Base-by-base conservation (phyloP, 2,329 filamentous ascomycete species). In the Metarhizium guizhouense region DNA sequence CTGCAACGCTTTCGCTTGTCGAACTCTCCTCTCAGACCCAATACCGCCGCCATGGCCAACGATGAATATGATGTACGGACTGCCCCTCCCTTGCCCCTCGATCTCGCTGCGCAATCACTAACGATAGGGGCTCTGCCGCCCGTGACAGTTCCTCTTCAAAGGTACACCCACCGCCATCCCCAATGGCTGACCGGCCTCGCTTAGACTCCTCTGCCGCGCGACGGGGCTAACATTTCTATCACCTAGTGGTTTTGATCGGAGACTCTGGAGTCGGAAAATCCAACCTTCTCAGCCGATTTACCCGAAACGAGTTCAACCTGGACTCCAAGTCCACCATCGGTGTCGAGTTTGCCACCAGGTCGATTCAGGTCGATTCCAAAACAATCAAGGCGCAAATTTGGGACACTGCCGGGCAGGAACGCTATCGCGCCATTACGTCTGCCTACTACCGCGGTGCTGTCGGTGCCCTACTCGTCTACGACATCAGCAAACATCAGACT, bases 381-480 rank as follows among this genome's bases (percentile, higher is more conserved):
- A 99, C 94, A 62, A 99, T 99, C 85, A 99, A 99, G 83, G 94
- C 94, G 66, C 94, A 99, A 80, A 99, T 99, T 69, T 99, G 95
- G 94, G 94, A 99, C 80, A 99, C 94, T 57, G 94, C 94, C 64
- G 94, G 94, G 64, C 94, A 99, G 79, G 94, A 99, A 78, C 88
- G 94, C 73, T 99, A 97, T 80, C 90, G 95, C 72, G 94, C 94
- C 72, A 99, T 99, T 74, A 99, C 94, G 65, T 96, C 94, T 58
- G 94, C 94, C 64, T 99, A 99, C 81, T 99, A 99, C 77, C 88
- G 94, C 67, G 95, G 94, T 68, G 95, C 94, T 55, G 94, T 99
- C 56, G 94, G 94, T 67, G 94, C 94, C 61, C 85, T 99, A 58
- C 89, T 99, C 62, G 94, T 99, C 69, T 99, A 99, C 80, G 93